Percentiles rank a stretch among this genome's conserved stretches.
Evolutionary conservation across 139 green algal genomes (phyloP).

Genomic region (Chlorella sp.): DNA sequence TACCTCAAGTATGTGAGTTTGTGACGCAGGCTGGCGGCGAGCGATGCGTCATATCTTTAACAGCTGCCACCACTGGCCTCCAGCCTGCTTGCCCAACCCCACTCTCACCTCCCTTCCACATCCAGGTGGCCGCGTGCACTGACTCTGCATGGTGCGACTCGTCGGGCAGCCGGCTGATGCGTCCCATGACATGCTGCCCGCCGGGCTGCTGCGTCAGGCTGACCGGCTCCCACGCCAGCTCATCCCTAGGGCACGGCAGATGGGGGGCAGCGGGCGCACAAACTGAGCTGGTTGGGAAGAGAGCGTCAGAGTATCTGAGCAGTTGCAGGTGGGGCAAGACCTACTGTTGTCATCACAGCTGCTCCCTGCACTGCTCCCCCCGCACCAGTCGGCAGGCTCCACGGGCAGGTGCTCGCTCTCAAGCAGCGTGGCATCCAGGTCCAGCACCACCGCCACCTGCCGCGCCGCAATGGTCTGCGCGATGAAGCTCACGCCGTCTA

Average conservation of each 20-base stretch:
- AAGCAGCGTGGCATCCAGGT: slow-evolving; percentile 27
- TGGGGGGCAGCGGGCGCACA: too few relatives aligned
- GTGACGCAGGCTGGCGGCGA: too few relatives aligned
- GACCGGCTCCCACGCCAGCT: background rate
- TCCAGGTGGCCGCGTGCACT: slow-evolving; percentile 11
- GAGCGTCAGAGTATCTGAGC: too few relatives aligned
- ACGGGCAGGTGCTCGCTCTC: slow-evolving; percentile 27
- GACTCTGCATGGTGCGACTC: slow-evolving; percentile 25
- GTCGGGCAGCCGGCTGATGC: background rate
- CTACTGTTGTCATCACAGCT: too few relatives aligned
- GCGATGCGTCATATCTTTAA: too few relatives aligned
- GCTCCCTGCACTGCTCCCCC: background rate
- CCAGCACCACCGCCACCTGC: slow-evolving; percentile 24
- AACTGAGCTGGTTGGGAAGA: too few relatives aligned
- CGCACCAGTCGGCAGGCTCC: slow-evolving; percentile 17
- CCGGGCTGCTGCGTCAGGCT: slow-evolving; percentile 3
- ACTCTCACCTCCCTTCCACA: background rate
- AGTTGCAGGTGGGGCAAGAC: too few relatives aligned
- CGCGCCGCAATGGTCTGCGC: background rate
- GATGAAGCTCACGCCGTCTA: slow-evolving; percentile 15
- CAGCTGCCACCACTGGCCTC: too few relatives aligned
- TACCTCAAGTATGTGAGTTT: too few relatives aligned
- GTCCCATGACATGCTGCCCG: background rate
- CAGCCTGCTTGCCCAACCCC: too few relatives aligned
- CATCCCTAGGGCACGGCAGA: background rate